Evolutionary conservation across 371 early-diverging fungal species (phyloP).

Genomic region (Basidiobolus meristosporus): DNA sequence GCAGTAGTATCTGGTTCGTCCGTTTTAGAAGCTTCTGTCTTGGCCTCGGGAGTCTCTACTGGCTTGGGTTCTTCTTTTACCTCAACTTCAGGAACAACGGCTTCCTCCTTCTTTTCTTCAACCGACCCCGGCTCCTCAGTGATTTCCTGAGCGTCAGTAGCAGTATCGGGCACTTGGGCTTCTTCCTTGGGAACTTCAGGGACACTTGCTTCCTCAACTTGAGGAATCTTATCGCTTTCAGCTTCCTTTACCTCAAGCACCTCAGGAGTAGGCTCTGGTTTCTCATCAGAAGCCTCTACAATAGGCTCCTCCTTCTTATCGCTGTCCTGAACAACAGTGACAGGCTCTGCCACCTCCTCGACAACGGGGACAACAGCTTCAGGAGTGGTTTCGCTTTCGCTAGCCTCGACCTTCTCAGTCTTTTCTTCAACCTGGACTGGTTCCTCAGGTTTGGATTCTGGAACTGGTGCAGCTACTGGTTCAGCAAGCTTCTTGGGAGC

Average conservation of each 20-base stretch:
- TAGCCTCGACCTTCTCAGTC: too few species aligned
- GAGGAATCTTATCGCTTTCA: not conserved
- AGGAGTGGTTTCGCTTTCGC: too few species aligned
- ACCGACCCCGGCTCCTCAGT: not conserved
- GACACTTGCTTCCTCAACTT: not conserved
- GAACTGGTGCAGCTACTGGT: too few species aligned
- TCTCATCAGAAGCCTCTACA: not conserved
- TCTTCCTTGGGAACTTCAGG: not conserved
- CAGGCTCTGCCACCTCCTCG: not conserved
- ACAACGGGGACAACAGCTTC: not conserved
- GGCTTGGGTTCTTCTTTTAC: slow-evolving; percentile 4
- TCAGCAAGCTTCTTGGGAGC: not conserved
- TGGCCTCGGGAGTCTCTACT: not conserved
- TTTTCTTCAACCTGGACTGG: not conserved
- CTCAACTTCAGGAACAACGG: not conserved
- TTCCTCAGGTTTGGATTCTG: not conserved
- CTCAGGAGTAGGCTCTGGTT: not conserved
- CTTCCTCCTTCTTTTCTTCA: not conserved
- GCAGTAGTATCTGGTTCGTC: slow-evolving; percentile 3
- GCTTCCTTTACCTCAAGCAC: not conserved
- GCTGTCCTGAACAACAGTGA: not conserved
- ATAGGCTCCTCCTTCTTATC: slow-evolving; percentile 1
- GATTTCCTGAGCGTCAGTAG: not conserved
- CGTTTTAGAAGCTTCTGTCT: slow-evolving; percentile 4
- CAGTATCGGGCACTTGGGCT: not conserved